Conservation (phyloP, 2,329 filamentous ascomycete species). For the Aspergillus sp. region DNA sequence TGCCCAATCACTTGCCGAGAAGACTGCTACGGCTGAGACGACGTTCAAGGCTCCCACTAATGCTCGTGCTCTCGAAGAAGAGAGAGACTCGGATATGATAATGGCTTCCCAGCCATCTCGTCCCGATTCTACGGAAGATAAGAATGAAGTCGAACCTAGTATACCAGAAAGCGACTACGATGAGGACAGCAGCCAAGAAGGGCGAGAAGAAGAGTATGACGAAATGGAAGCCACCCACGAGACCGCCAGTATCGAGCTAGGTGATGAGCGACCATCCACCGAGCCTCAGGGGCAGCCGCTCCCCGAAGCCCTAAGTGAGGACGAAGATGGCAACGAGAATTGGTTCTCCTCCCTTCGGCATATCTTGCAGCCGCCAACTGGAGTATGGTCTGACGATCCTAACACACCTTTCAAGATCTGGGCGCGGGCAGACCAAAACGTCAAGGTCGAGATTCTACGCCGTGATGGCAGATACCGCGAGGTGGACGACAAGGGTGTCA, state of each 20-base stretch:
- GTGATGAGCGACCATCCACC: constrained; percentile 17
- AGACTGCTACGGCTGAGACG: no score
- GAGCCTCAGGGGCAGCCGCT: neutral
- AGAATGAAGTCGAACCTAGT: neutral
- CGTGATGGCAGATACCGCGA: constrained; percentile 20
- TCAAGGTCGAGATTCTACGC: constrained; percentile 20
- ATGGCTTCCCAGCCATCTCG: neutral
- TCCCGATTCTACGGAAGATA: neutral
- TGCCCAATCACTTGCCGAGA: neutral
- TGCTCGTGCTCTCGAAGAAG: neutral
- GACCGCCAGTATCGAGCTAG: constrained; percentile 32
- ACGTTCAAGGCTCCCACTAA: neutral
- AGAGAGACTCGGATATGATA: neutral
- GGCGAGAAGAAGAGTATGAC: constrained; percentile 8
- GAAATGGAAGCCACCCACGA: constrained; percentile 18
- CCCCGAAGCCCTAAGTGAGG: neutral
- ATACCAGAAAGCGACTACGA: neutral
- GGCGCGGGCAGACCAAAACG: constrained; percentile 26
- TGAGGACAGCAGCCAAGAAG: constrained; percentile 32
- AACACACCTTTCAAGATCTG: constrained; percentile 35
- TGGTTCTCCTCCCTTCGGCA: constrained; percentile 25
- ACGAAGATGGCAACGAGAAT: constrained; percentile 14
- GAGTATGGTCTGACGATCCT: constrained; percentile 25
- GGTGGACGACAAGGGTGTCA: constrained; percentile 27
- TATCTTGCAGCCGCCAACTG: constrained; percentile 9